Evolutionary conservation across 192 early-diverging fungal species (phyloP).

Genomic region (Gorgonomyces haynaldii): DNA sequence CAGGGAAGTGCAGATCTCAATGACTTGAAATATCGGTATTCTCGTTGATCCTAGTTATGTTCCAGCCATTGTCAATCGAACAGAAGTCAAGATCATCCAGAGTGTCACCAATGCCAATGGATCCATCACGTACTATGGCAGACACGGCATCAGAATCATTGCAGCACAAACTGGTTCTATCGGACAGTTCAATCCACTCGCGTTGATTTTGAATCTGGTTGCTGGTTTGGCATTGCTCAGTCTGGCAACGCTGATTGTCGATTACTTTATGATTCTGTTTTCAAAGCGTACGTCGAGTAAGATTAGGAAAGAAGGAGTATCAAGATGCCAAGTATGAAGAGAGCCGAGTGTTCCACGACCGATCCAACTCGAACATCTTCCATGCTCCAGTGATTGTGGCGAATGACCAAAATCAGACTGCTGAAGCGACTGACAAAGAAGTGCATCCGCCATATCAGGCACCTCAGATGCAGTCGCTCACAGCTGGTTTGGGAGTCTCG

Average conservation of each 20-base stretch:
- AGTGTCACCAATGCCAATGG: conserved; percentile 16
- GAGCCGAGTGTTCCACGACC: not conserved
- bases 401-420: too few species aligned
- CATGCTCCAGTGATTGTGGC: too few species aligned
- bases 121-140: conserved; percentile 16
- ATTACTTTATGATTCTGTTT: conserved; percentile 15
- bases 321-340: conserved; percentile 3
- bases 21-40: not conserved
- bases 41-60: conserved; percentile 9
- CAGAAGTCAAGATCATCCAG: conserved; percentile 16
- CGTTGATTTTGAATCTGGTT: conserved; percentile 17
- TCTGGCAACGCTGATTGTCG: conserved; percentile 24
- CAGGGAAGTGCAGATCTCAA: not conserved
- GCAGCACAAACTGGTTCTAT: conserved; percentile 20
- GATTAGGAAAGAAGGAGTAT: not conserved
- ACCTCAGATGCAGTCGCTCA: too few species aligned
- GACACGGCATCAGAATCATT: conserved; percentile 22
- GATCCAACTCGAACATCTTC: too few species aligned
- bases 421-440: too few species aligned
- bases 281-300: too few species aligned
- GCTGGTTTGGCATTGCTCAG: conserved; percentile 20
- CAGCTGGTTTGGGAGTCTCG: too few species aligned
- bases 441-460: too few species aligned
- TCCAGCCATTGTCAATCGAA: conserved; percentile 12
- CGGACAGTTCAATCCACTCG: conserved; percentile 18